Conservation (phyloP, 1,139 yeast genomes). For the Yamadazyma conglobata region DNA sequence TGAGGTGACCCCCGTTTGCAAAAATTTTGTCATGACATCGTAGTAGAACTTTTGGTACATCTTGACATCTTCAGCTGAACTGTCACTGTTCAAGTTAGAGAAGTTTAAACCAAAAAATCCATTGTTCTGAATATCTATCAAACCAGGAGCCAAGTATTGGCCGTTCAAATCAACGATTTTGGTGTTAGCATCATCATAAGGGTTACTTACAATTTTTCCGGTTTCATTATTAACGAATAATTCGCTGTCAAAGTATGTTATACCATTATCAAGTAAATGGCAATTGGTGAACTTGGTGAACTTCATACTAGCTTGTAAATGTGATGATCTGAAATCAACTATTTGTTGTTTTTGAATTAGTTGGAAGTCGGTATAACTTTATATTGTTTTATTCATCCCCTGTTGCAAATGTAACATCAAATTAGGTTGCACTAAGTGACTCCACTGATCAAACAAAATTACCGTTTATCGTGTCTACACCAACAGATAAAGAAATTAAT, state of each 20-base stretch:
- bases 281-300: slow-evolving; percentile 45
- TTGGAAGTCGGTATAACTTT: background rate
- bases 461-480: too few relatives aligned
- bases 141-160: slow-evolving; percentile 54
- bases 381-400: background rate
- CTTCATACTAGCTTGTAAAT: slow-evolving; percentile 6
- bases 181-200: slow-evolving; percentile 17
- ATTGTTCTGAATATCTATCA: slow-evolving; percentile 58
- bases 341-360: background rate
- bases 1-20: slow-evolving; percentile 56
- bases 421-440: too few relatives aligned
- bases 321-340: background rate
- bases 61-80: slow-evolving; percentile 32
- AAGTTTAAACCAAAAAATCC: slow-evolving; percentile 62
- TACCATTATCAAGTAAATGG: slow-evolving; percentile 50
- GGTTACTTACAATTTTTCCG: slow-evolving; percentile 38
- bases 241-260: slow-evolving; percentile 34
- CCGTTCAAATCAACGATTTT: slow-evolving; percentile 47
- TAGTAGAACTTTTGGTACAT: slow-evolving; percentile 32
- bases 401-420: slow-evolving; percentile 9
- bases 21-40: slow-evolving; percentile 47
- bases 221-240: slow-evolving; percentile 43
- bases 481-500: too few relatives aligned
- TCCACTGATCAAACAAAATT: too few relatives aligned
- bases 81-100: slow-evolving; percentile 35